Percentiles rank a stretch among this genome's conserved stretches.
Evolutionary conservation across 306 rosid species (phyloP).

Genomic region (Gastrolobium bilobum): DNA sequence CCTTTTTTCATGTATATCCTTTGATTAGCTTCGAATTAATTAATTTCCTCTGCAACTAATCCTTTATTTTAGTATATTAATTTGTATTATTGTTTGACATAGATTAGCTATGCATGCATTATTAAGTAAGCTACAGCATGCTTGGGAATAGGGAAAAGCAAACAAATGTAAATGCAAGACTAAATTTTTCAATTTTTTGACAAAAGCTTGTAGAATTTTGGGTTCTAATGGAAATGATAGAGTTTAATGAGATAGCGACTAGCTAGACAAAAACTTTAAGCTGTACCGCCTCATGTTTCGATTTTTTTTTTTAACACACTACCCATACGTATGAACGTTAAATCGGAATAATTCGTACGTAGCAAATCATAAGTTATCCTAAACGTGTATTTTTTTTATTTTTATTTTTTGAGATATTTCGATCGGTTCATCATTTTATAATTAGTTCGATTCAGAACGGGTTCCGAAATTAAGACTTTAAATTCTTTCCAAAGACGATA

Average conservation of each 20-base stretch:
- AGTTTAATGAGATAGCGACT: neutral
- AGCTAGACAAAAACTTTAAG: neutral
- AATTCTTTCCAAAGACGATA: no score
- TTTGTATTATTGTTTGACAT: neutral
- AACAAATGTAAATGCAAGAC: neutral
- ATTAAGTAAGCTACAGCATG: neutral
- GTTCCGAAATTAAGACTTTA: no score
- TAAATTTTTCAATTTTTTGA: no score
- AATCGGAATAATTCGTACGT: no score
- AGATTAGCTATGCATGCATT: neutral
- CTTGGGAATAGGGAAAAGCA: neutral
- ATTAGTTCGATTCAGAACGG: no score
- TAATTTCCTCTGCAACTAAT: slow-evolving; percentile 2
- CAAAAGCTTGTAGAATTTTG: neutral
- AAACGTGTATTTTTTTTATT: no score
- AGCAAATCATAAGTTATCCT: no score
- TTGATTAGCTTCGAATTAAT: neutral
- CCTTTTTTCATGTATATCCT: neutral
- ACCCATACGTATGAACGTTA: no score
- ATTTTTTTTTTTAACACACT: no score
- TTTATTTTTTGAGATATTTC: no score
- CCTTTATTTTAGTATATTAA: neutral
- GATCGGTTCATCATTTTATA: no score
- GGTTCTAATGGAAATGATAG: neutral
- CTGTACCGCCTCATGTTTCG: no score